These are phyloP conservation scores for Acanthochlamys bracteata DNA, from an alignment of 106 monocot genomes.

Conservation along the genomic window DNA sequence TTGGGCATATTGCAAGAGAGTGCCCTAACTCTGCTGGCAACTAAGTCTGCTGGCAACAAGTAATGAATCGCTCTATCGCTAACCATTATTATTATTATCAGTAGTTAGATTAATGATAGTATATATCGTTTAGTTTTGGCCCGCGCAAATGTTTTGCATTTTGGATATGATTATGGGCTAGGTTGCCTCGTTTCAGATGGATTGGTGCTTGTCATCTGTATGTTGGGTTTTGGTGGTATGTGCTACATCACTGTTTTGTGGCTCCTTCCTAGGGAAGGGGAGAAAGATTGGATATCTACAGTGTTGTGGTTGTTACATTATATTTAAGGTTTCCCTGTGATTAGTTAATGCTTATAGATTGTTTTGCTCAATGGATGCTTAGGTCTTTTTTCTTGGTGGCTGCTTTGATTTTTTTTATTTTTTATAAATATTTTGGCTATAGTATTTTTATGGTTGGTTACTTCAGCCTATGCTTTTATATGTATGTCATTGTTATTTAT, in stretches of 20 bases:
- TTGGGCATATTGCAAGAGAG: slow-evolving; percentile 31
- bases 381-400: no score
- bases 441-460: no score
- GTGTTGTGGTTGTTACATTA: neutral
- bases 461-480: no score
- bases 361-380: no score
- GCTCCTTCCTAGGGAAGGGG: neutral
- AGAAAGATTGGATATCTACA: neutral
- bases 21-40: slow-evolving; percentile 9
- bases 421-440: no score
- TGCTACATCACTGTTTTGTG: neutral
- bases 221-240: neutral
- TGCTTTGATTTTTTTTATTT: no score
- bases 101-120: no score
- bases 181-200: neutral
- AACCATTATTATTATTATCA: neutral
- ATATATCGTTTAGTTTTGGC: no score
- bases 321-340: neutral
- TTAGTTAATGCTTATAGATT: neutral
- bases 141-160: neutral
- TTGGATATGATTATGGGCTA: neutral
- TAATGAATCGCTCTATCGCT: neutral
- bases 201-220: neutral
- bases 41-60: neutral
- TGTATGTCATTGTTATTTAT: no score